A percentile compares a stretch with the other conserved stretches of the same genome.
Conservation (phyloP, 2,329 filamentous ascomycete species). For the Colletotrichum costaricense region DNA sequence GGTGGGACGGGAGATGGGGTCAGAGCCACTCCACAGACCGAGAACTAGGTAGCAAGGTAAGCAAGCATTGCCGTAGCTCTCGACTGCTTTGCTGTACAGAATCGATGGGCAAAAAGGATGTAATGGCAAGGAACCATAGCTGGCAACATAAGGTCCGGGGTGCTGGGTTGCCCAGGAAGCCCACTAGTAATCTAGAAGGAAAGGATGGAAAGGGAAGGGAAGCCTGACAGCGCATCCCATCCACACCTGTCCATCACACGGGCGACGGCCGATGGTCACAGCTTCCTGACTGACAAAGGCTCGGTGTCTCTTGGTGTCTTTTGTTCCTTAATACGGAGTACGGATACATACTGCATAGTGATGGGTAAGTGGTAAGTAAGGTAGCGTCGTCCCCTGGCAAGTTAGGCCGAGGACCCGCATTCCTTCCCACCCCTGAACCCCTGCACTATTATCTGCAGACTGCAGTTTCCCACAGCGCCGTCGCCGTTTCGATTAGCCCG, state of each 20-base stretch:
- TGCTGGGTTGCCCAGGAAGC: constrained; percentile 27
- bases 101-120: background rate
- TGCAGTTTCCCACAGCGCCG: background rate
- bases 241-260: constrained; percentile 16
- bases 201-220: background rate
- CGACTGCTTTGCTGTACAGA: constrained; percentile 2
- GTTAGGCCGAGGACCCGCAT: constrained; percentile 7
- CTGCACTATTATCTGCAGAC: constrained; percentile 4
- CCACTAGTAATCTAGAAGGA: constrained; percentile 10
- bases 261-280: constrained; percentile 5
- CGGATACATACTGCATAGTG: too few species aligned
- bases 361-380: too few species aligned
- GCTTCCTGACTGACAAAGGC: constrained; percentile 13
- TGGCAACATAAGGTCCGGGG: constrained; percentile 44
- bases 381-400: background rate
- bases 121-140: background rate
- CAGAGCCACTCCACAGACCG: constrained; percentile 25
- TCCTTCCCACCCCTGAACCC: constrained; percentile 30
- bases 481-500: constrained; percentile 26
- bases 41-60: constrained; percentile 1
- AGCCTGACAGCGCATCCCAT: constrained; percentile 23
- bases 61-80: background rate
- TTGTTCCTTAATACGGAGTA: too few species aligned
- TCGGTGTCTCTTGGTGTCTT: background rate
- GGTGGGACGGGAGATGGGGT: background rate